Conservation (phyloP, 164 flowering plant genomes). For the Nelumbo lutea region DNA sequence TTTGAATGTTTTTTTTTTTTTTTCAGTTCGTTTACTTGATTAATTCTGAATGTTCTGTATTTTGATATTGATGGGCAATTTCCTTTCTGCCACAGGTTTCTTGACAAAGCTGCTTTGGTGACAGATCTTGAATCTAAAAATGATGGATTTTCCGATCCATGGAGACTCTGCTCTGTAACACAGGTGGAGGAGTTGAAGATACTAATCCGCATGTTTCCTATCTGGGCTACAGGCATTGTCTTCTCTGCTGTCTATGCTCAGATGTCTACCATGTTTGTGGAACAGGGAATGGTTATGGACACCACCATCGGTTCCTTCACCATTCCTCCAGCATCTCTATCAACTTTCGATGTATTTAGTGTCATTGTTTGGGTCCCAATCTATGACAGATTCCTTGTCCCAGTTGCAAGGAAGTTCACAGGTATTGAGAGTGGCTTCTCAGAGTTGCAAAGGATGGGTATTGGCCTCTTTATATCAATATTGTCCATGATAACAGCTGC, state of each 20-base stretch:
- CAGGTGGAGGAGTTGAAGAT: slow-evolving; percentile 75
- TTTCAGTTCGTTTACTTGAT: no score
- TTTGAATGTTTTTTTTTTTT: no score
- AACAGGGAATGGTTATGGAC: slow-evolving; percentile 12
- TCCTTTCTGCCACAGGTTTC: slow-evolving; percentile 30
- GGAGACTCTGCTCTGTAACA: slow-evolving; percentile 70
- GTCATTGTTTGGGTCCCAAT: slow-evolving; percentile 9
- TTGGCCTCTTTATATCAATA: slow-evolving; percentile 8
- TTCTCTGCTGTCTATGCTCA: slow-evolving; percentile 16
- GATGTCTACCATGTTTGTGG: slow-evolving; percentile 16
- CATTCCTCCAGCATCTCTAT: slow-evolving; percentile 13
- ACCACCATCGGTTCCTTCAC: slow-evolving; percentile 3
- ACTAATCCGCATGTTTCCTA: slow-evolving; percentile 19
- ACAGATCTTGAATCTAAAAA: slow-evolving; percentile 35
- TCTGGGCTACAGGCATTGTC: slow-evolving; percentile 20
- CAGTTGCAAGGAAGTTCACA: not conserved
- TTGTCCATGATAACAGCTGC: slow-evolving; percentile 14
- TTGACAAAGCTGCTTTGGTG: slow-evolving; percentile 56
- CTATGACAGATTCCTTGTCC: slow-evolving; percentile 3
- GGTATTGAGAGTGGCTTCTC: slow-evolving; percentile 9
- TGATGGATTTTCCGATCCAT: slow-evolving; percentile 39
- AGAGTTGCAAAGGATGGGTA: slow-evolving; percentile 16
- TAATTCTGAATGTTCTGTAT: no score
- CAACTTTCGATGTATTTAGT: slow-evolving; percentile 3
- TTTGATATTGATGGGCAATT: not conserved